phyloP scores from a whole-genome alignment of 1,284 basidiomycete species.

The Melampsora larici-populina region DNA sequence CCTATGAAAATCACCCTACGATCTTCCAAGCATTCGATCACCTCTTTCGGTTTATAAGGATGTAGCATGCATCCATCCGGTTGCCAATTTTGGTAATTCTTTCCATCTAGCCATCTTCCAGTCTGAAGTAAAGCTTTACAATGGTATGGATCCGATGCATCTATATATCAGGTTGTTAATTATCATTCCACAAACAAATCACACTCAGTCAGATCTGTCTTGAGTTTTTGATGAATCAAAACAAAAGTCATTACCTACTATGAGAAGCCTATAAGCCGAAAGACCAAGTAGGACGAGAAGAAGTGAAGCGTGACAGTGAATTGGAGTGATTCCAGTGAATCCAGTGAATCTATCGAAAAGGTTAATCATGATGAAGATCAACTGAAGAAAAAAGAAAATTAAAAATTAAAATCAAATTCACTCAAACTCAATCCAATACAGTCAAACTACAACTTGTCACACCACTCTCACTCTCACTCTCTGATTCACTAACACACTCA shows the following conservation, averaged over 20 bases:
- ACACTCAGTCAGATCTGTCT: not conserved
- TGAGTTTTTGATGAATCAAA: not conserved
- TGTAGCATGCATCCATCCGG: constrained; percentile 42
- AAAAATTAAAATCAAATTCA: no score
- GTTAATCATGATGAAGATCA: not conserved
- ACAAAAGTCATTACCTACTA: constrained; percentile 18
- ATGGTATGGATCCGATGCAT: constrained; percentile 40
- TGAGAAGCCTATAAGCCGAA: constrained; percentile 25
- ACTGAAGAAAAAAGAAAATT: no score
- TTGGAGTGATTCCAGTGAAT: constrained; percentile 19
- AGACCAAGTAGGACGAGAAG: constrained; percentile 23
- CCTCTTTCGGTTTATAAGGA: constrained; percentile 37
- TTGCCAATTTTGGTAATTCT: constrained; percentile 33
- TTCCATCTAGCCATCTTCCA: constrained; percentile 36
- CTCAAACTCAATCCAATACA: no score
- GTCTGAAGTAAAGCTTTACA: constrained; percentile 41
- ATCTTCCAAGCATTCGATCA: constrained; percentile 46
- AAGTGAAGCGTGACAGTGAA: constrained; percentile 27
- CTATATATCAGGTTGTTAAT: not conserved
- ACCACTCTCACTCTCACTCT: no score
- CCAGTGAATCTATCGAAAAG: constrained; percentile 18
- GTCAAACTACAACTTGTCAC: no score
- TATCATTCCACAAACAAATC: not conserved
- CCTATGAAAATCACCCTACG: constrained; percentile 68
- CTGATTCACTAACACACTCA: no score